These are phyloP conservation scores for Amanita brunnescens DNA, from an alignment of 768 basidiomycete species.

Conservation along the genomic window DNA sequence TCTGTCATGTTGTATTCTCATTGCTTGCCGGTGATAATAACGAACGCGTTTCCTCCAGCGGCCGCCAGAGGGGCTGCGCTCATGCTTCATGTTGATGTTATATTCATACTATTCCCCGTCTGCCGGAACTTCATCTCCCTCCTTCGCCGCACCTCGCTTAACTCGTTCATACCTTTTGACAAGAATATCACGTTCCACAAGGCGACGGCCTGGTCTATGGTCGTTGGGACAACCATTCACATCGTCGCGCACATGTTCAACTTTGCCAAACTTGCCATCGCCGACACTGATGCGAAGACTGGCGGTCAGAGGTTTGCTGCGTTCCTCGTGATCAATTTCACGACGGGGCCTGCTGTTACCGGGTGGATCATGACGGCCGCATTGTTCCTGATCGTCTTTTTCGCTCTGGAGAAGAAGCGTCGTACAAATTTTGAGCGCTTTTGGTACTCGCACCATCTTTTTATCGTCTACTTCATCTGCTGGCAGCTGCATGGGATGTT, in stretches of 20 bases:
- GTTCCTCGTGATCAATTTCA: slow-evolving; percentile 76
- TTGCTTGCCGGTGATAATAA: slow-evolving; percentile 14
- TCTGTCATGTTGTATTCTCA: slow-evolving; percentile 34
- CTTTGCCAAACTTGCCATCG: slow-evolving; percentile 57
- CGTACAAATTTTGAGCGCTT: slow-evolving; percentile 79
- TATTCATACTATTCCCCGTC: slow-evolving; percentile 90
- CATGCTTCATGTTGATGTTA: slow-evolving; percentile 83
- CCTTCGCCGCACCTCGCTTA: slow-evolving; percentile 78
- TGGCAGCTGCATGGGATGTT: slow-evolving; percentile 98
- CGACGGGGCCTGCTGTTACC: slow-evolving; percentile 72
- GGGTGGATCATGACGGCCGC: slow-evolving; percentile 83
- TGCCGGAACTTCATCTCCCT: slow-evolving; percentile 93
- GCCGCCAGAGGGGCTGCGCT: slow-evolving; percentile 86
- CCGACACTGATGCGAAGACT: slow-evolving; percentile 43
- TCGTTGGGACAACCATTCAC: slow-evolving; percentile 68
- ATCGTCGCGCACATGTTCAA: slow-evolving; percentile 82
- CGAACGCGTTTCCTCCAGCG: slow-evolving; percentile 50
- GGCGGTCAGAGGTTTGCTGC: slow-evolving; percentile 47
- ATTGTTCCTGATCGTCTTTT: slow-evolving; percentile 77
- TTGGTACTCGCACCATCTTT: slow-evolving; percentile 86
- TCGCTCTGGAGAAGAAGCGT: slow-evolving; percentile 72
- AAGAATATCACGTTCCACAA: slow-evolving; percentile 90
- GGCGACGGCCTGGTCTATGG: slow-evolving; percentile 86
- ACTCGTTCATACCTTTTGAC: slow-evolving; percentile 86
- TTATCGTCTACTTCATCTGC: slow-evolving; percentile 84